These are phyloP conservation scores for Phytopythium litorale DNA, from an alignment of 352 stramenopile genomes.

Conservation along the genomic window DNA sequence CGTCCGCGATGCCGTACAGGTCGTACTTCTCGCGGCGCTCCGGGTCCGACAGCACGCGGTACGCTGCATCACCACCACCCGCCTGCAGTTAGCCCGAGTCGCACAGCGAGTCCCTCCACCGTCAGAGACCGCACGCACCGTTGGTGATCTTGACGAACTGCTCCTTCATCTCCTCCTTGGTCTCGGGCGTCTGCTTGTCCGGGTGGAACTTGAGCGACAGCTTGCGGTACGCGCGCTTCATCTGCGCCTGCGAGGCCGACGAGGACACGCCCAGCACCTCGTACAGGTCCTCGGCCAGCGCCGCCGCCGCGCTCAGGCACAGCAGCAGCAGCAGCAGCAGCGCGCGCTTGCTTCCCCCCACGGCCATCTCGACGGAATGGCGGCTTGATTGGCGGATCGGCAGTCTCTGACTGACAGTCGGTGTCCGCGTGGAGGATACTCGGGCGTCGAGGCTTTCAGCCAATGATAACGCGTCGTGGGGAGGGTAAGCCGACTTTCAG, in stretches of 20 bases:
- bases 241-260: slow-evolving; percentile 43
- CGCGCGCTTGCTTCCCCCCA: slow-evolving; percentile 8
- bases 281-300: slow-evolving; percentile 59
- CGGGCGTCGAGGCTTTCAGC: no score
- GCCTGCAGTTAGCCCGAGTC: neutral
- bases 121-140: slow-evolving; percentile 18
- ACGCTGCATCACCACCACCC: slow-evolving; percentile 24
- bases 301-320: slow-evolving; percentile 34
- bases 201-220: slow-evolving; percentile 94
- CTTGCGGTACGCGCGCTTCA: slow-evolving; percentile 88
- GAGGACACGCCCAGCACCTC: slow-evolving; percentile 62
- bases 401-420: neutral
- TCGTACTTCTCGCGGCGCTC: slow-evolving; percentile 76
- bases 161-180: slow-evolving; percentile 52
- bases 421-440: neutral
- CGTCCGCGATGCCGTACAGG: slow-evolving; percentile 72
- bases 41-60: slow-evolving; percentile 72
- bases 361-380: no score
- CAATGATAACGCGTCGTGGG: neutral
- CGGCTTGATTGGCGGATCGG: neutral
- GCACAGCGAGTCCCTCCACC: neutral
- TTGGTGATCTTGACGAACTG: slow-evolving; percentile 80
- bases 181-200: slow-evolving; percentile 88
- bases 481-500: neutral
- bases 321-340: slow-evolving; percentile 20